A percentile compares a stretch with the other conserved stretches of the same genome.
phyloP scores from a whole-genome alignment of 495 filamentous ascomycete genomes.

The Pseudomonodictys pantanalensis region DNA sequence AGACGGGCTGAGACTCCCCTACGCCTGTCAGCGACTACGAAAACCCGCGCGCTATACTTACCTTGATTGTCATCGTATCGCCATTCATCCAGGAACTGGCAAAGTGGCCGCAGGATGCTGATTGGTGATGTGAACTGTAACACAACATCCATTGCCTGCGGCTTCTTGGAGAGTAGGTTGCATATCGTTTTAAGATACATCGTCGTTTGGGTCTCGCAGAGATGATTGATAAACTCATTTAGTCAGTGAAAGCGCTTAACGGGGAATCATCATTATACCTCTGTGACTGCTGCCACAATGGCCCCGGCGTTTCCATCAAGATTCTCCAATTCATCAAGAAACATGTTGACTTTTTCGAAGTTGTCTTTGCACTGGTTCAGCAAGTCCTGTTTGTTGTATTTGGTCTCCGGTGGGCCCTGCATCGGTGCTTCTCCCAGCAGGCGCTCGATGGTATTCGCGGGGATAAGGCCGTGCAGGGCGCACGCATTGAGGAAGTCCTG shows the following conservation, averaged over 20 bases:
- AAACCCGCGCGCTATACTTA: conserved; percentile 7
- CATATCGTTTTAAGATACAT: conserved; percentile 87
- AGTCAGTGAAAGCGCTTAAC: background rate
- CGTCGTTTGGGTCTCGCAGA: conserved; percentile 82
- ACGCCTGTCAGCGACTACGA: conserved; percentile 1
- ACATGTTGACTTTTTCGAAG: conserved; percentile 65
- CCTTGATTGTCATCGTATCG: conserved; percentile 86
- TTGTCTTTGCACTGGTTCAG: conserved; percentile 70
- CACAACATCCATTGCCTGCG: conserved; percentile 76
- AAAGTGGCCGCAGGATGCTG: conserved; percentile 77
- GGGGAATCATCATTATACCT: conserved; percentile 50
- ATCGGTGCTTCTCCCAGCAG: conserved; percentile 84
- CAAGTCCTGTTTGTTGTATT: conserved; percentile 72
- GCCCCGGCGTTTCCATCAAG: conserved; percentile 94
- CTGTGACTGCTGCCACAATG: conserved; percentile 75
- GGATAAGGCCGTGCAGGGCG: conserved; percentile 77
- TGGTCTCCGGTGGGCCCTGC: conserved; percentile 69
- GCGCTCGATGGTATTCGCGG: conserved; percentile 70
- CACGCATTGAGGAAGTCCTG: conserved; percentile 94
- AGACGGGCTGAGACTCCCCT: conserved; percentile 91
- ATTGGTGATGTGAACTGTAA: conserved; percentile 77
- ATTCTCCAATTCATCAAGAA: conserved; percentile 79
- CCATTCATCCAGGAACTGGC: conserved; percentile 83
- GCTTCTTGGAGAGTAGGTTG: conserved; percentile 72
- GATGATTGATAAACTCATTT: conserved; percentile 64